phyloP scores from a whole-genome alignment of 306 rosid species.

The Quercus mongolica region DNA sequence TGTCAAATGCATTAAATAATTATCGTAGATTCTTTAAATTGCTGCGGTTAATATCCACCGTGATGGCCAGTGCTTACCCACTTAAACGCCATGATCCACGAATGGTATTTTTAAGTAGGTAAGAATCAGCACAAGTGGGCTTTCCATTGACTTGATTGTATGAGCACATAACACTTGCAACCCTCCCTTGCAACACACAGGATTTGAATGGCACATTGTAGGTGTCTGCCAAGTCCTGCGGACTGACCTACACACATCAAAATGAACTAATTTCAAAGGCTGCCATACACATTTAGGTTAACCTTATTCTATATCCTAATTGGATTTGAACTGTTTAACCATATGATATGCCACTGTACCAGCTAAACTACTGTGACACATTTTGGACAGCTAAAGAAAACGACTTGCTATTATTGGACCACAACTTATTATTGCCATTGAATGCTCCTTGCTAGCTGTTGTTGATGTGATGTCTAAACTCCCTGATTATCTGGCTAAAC shows the following conservation, averaged over 20 bases:
- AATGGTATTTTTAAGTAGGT: conserved; percentile 68
- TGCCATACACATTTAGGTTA: background rate
- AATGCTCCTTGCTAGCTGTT: background rate
- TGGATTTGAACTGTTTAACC: no score
- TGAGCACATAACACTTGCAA: conserved; percentile 95
- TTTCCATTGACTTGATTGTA: conserved; percentile 95
- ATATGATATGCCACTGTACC: no score
- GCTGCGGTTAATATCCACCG: background rate
- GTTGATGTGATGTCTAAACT: background rate
- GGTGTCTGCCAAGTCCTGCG: conserved; percentile 81
- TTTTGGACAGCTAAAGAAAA: background rate
- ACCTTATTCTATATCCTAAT: no score
- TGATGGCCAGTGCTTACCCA: conserved; percentile 45
- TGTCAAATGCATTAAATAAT: no score
- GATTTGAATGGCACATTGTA: conserved; percentile 80
- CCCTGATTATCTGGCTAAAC: background rate
- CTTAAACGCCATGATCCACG: conserved; percentile 84
- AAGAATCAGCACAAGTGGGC: conserved; percentile 90
- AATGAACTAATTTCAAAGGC: background rate
- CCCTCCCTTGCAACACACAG: conserved; percentile 80
- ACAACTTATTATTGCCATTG: background rate
- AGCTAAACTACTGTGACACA: no score
- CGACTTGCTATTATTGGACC: background rate
- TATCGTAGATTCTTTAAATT: background rate
- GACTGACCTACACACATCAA: conserved; percentile 53